A percentile compares a stretch with the other conserved stretches of the same genome.
These are phyloP conservation scores for Magnusiomyces suaveolens DNA, from an alignment of 1,139 yeast genomes.

Conservation along the genomic window DNA sequence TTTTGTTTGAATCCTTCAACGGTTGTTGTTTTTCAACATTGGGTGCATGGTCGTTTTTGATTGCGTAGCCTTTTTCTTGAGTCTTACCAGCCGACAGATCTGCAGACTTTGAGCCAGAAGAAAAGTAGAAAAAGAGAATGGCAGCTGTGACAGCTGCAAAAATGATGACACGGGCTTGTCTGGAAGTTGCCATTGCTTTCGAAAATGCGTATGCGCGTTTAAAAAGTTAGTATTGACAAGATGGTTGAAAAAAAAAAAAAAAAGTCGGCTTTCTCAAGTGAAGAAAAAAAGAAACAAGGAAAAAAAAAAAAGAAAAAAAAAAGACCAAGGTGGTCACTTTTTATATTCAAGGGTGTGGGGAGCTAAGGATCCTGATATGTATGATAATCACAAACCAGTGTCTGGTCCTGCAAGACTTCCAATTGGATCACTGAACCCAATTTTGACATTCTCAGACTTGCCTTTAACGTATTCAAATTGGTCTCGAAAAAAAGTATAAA, in stretches of 20 bases:
- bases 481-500: background rate
- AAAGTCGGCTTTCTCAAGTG: background rate
- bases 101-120: background rate
- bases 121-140: no score
- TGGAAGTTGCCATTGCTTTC: background rate
- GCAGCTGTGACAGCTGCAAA: background rate
- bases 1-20: no score
- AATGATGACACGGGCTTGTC: background rate
- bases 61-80: no score
- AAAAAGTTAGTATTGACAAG: background rate
- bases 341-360: no score
- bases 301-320: no score
- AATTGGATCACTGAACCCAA: no score
- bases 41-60: no score
- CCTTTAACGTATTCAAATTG: background rate
- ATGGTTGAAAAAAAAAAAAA: background rate
- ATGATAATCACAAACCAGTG: no score
- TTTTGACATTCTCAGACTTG: background rate
- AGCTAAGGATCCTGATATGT: no score
- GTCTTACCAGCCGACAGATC: background rate
- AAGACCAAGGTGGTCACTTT: background rate
- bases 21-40: background rate
- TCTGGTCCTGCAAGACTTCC: no score
- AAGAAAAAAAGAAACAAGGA: background rate
- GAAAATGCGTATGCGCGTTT: background rate